Evolutionary conservation across 1,139 yeast species (phyloP).

Genomic region (Scheffersomyces insectosa): DNA sequence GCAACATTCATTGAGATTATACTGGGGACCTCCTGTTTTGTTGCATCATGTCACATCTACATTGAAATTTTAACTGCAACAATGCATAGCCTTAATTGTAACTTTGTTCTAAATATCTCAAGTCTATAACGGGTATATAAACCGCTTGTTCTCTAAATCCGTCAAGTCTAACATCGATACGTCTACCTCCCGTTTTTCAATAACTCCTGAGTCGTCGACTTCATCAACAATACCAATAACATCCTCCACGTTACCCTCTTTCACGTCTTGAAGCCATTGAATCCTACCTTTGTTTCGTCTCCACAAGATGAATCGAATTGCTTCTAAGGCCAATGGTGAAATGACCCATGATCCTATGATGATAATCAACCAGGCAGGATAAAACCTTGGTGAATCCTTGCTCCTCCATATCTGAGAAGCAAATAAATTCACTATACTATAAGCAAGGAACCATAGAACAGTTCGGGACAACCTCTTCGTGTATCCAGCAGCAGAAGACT

Average conservation of each 20-base stretch:
- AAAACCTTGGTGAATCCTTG: conserved; percentile 22
- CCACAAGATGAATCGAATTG: conserved; percentile 38
- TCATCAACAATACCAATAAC: conserved; percentile 28
- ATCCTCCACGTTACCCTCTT: conserved; percentile 8
- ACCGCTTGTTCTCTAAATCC: conserved; percentile 46
- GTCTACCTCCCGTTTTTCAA: conserved; percentile 28
- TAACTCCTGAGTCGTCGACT: conserved; percentile 12
- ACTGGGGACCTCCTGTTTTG: no score
- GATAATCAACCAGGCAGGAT: conserved; percentile 54
- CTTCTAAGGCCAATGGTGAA: conserved; percentile 38
- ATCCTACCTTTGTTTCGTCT: conserved; percentile 38
- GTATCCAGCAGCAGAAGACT: conserved; percentile 24
- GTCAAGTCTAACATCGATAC: conserved; percentile 46
- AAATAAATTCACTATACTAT: conserved; percentile 26
- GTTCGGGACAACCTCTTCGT: conserved; percentile 26
- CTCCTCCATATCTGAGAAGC: conserved; percentile 27
- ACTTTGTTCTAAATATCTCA: conserved; percentile 3
- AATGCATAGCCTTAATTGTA: no score
- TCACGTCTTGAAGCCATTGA: conserved; percentile 2
- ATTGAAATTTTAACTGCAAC: no score
- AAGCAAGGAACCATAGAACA: conserved; percentile 22
- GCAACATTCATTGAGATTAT: no score
- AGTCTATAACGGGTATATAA: conserved; percentile 39
- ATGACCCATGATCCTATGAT: conserved; percentile 45
- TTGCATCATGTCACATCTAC: no score